Conservation (phyloP, 192 early-diverging fungal species). For the Gaertneriomyces semiglobifer region DNA sequence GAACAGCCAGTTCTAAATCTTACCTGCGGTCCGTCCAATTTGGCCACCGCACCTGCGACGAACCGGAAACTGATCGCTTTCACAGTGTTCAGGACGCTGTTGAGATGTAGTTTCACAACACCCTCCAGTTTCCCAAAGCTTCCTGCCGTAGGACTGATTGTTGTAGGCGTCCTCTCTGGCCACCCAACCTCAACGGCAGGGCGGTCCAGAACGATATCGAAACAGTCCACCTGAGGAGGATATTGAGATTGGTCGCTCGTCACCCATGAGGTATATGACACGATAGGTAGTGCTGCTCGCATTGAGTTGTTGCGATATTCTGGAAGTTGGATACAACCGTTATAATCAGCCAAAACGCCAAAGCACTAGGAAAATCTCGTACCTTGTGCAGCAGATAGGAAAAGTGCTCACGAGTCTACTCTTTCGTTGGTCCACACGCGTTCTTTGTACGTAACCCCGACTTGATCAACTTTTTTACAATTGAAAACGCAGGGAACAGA, state of each 20-base stretch:
- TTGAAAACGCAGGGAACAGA: too few relatives aligned
- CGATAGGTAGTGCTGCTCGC: not conserved
- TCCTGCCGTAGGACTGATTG: not conserved
- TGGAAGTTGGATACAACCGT: too few relatives aligned
- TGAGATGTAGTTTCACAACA: slow-evolving; percentile 8
- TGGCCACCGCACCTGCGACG: slow-evolving; percentile 21
- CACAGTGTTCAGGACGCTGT: slow-evolving; percentile 1
- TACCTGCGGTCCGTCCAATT: slow-evolving; percentile 16
- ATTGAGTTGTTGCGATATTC: too few relatives aligned
- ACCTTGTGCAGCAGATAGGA: too few relatives aligned
- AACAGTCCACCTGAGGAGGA: slow-evolving; percentile 15
- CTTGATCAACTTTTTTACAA: too few relatives aligned
- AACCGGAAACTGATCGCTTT: slow-evolving; percentile 21
- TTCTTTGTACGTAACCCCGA: too few relatives aligned
- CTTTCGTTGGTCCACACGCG: too few relatives aligned
- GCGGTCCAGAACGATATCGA: slow-evolving; percentile 17
- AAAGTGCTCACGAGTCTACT: too few relatives aligned
- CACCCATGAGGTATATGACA: slow-evolving; percentile 18
- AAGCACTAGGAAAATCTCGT: too few relatives aligned
- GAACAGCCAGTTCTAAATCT: not conserved
- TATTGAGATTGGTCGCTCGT: not conserved
- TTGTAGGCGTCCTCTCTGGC: not conserved
- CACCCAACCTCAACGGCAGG: slow-evolving; percentile 7
- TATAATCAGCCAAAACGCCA: too few relatives aligned
- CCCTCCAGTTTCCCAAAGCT: slow-evolving; percentile 8